phyloP scores from a whole-genome alignment of 1,284 basidiomycete species.

The Ustilago curta region DNA sequence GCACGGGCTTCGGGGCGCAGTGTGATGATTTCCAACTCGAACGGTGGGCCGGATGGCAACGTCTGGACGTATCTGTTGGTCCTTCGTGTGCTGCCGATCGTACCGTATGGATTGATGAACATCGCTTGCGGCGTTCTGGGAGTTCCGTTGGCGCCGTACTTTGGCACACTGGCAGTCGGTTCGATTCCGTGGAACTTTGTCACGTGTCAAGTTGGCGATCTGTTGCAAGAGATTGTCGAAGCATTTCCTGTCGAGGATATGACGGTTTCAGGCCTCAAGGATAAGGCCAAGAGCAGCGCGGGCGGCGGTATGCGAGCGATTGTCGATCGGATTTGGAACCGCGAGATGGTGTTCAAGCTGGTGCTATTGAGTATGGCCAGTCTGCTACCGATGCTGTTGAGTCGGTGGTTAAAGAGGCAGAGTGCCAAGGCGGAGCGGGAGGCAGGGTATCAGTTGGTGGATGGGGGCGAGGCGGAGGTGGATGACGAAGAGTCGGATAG shows the following conservation, averaged over 20 bases:
- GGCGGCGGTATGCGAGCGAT: constrained; percentile 58
- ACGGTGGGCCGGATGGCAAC: constrained; percentile 33
- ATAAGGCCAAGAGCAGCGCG: constrained; percentile 36
- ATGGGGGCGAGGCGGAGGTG: constrained; percentile 10
- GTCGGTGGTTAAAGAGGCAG: constrained; percentile 41
- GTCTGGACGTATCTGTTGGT: constrained; percentile 65
- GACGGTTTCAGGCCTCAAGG: constrained; percentile 27
- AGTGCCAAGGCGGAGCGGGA: constrained; percentile 22
- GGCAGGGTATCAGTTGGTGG: constrained; percentile 29
- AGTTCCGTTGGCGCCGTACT: constrained; percentile 65
- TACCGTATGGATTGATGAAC: constrained; percentile 68
- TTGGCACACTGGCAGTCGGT: constrained; percentile 60
- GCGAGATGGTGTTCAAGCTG: constrained; percentile 61
- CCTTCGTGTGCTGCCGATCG: constrained; percentile 65
- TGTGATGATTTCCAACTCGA: constrained; percentile 43
- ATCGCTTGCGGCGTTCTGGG: constrained; percentile 66
- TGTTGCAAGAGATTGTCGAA: constrained; percentile 63
- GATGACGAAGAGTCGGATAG: constrained; percentile 40
- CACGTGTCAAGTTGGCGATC: constrained; percentile 65
- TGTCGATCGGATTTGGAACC: constrained; percentile 59
- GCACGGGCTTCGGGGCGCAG: constrained; percentile 43
- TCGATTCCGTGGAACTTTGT: constrained; percentile 68
- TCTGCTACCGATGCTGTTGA: constrained; percentile 56
- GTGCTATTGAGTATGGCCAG: constrained; percentile 58
- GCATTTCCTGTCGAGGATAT: constrained; percentile 46